Percentiles rank a stretch among this genome's conserved stretches.
These are phyloP conservation scores for Cladorrhinum sp. DNA, from an alignment of 2,329 filamentous ascomycete genomes.

Conservation along the genomic window DNA sequence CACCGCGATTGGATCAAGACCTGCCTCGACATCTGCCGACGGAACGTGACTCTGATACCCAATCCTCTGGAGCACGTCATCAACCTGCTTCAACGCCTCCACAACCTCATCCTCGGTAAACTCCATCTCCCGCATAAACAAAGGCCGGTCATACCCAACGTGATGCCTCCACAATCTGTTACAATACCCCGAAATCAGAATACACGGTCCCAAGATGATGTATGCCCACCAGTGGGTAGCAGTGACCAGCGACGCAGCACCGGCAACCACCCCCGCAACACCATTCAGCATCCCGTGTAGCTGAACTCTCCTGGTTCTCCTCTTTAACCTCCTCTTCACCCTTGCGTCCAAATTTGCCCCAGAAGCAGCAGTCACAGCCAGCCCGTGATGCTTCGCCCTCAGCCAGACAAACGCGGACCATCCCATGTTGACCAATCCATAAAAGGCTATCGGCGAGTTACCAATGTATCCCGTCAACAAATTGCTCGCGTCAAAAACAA, in stretches of 20 bases:
- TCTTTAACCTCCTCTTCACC: conserved; percentile 32
- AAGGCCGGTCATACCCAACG: conserved; percentile 44
- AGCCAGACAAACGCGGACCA: conserved; percentile 46
- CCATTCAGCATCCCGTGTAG: conserved; percentile 45
- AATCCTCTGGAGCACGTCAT: conserved; percentile 13
- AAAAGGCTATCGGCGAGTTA: conserved; percentile 48
- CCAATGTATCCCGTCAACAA: conserved; percentile 54
- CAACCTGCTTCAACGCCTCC: conserved; percentile 30
- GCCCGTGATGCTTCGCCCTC: conserved; percentile 39
- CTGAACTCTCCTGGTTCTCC: conserved; percentile 41
- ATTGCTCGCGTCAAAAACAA: conserved; percentile 47
- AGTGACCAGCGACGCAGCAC: conserved; percentile 48
- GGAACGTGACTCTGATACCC: background rate
- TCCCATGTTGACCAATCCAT: conserved; percentile 45
- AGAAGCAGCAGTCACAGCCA: background rate
- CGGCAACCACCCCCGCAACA: conserved; percentile 44
- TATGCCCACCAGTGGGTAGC: conserved; percentile 53
- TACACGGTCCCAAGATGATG: conserved; percentile 48
- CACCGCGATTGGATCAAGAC: conserved; percentile 2
- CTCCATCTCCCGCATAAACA: conserved; percentile 23
- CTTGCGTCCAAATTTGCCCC: conserved; percentile 8
- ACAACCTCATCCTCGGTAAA: conserved; percentile 26
- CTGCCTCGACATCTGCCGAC: background rate
- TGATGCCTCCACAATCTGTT: conserved; percentile 48
- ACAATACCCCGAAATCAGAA: conserved; percentile 42